Conservation (phyloP, 768 basidiomycete species). For the Termitomyces sp. region DNA sequence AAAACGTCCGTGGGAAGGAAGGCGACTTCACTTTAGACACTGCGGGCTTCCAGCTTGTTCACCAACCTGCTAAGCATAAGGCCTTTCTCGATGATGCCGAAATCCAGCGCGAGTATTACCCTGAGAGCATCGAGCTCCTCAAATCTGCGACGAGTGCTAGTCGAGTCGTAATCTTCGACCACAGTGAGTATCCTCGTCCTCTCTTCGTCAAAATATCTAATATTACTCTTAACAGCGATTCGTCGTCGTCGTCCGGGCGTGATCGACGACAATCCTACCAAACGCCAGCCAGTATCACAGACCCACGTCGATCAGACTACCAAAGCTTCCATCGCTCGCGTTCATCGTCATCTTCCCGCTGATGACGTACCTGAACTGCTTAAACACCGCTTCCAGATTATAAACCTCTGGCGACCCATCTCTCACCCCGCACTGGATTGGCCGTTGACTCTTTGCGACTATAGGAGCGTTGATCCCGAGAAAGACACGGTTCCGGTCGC, state of each 20-base stretch:
- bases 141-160: slow-evolving; percentile 61
- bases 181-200: slow-evolving; percentile 40
- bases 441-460: slow-evolving; percentile 49
- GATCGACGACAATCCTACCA: slow-evolving; percentile 24
- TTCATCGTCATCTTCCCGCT: slow-evolving; percentile 38
- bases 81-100: slow-evolving; percentile 50
- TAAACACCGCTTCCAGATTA: slow-evolving; percentile 42
- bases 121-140: slow-evolving; percentile 56
- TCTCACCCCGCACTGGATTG: slow-evolving; percentile 44
- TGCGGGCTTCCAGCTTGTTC: slow-evolving; percentile 49
- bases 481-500: slow-evolving; percentile 43
- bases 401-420: slow-evolving; percentile 62
- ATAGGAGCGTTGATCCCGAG: slow-evolving; percentile 31
- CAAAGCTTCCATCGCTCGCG: slow-evolving; percentile 31
- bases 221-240: slow-evolving; percentile 24
- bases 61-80: slow-evolving; percentile 40
- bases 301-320: slow-evolving; percentile 42
- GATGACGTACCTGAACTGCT: slow-evolving; percentile 33
- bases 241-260: slow-evolving; percentile 34
- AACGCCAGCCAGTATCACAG: slow-evolving; percentile 35
- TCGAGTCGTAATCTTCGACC: slow-evolving; percentile 58
- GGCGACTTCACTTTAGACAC: slow-evolving; percentile 43
- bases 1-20: slow-evolving; percentile 56
- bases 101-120: slow-evolving; percentile 57
- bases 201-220: background rate